Conservation (phyloP, 345 rosid genomes). For the Clarkia xantiana region DNA sequence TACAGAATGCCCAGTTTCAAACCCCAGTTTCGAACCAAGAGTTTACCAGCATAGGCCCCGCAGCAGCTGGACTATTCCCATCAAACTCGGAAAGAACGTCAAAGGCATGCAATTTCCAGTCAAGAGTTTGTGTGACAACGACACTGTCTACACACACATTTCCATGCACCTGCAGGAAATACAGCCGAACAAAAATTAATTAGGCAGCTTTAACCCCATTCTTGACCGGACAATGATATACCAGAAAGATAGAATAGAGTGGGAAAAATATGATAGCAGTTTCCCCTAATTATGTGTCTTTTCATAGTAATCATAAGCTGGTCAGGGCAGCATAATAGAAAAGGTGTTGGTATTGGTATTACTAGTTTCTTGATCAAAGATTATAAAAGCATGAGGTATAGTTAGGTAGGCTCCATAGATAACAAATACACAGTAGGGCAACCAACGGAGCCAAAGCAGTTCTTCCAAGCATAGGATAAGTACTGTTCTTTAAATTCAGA, state of each 20-base stretch:
- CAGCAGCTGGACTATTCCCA: slow-evolving; percentile 60
- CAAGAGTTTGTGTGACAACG: slow-evolving; percentile 91
- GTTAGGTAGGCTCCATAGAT: too few species aligned
- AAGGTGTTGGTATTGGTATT: too few species aligned
- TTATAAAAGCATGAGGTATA: too few species aligned
- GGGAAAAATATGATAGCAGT: neutral
- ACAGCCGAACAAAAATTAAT: slow-evolving; percentile 4
- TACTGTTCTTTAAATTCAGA: too few species aligned
- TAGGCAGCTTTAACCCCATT: too few species aligned
- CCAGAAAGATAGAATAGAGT: neutral
- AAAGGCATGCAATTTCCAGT: slow-evolving; percentile 99
- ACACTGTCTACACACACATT: slow-evolving; percentile 90
- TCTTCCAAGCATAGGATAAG: neutral
- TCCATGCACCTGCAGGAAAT: slow-evolving; percentile 69
- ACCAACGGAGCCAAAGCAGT: neutral
- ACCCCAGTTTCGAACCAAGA: too few species aligned
- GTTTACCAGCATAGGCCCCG: slow-evolving; percentile 95
- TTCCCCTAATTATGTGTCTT: too few species aligned
- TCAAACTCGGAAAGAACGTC: slow-evolving; percentile 94
- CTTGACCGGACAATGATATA: neutral
- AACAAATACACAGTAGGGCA: too few species aligned
- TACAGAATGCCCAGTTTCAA: too few species aligned
- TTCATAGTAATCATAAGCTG: too few species aligned
- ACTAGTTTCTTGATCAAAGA: too few species aligned
- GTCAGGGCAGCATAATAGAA: too few species aligned